These are phyloP conservation scores for Crithidia mellificae DNA, from an alignment of 208 protist species.

Conservation along the genomic window DNA sequence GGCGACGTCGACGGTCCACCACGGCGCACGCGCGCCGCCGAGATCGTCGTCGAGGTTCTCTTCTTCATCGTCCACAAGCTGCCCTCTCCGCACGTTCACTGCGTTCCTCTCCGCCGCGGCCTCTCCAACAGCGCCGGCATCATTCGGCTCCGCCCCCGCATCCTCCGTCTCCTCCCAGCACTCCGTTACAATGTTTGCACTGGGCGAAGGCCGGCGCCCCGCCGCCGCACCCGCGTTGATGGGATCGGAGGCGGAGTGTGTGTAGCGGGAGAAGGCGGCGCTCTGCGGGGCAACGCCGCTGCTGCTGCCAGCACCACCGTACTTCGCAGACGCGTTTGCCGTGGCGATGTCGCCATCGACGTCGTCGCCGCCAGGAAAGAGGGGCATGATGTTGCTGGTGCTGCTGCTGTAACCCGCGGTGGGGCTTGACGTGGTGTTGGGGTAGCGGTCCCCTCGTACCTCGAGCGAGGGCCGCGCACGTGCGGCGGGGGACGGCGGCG, in stretches of 20 bases:
- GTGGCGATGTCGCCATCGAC: background rate
- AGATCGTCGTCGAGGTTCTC: background rate
- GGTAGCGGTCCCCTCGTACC: background rate
- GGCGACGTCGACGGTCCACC: constrained; percentile 36
- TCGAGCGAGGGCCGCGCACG: background rate
- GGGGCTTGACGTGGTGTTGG: background rate
- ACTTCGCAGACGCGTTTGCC: background rate
- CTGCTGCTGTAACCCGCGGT: background rate
- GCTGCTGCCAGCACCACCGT: too few relatives aligned
- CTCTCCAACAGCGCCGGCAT: background rate
- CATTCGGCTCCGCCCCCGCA: background rate
- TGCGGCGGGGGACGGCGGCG: background rate
- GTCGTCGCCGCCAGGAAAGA: background rate
- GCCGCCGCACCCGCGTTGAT: background rate
- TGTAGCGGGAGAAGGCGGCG: background rate
- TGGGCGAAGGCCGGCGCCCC: background rate
- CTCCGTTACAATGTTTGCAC: background rate
- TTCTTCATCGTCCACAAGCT: background rate
- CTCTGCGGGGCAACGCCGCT: background rate
- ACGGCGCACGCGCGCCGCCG: constrained; percentile 1
- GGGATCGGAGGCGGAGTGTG: background rate
- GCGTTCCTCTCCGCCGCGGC: too few relatives aligned
- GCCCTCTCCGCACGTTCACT: too few relatives aligned
- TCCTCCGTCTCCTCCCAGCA: constrained; percentile 7
- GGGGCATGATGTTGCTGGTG: background rate